Base-by-base conservation (phyloP, 768 basidiomycete species). In the Pleurotus pulmonarius region DNA sequence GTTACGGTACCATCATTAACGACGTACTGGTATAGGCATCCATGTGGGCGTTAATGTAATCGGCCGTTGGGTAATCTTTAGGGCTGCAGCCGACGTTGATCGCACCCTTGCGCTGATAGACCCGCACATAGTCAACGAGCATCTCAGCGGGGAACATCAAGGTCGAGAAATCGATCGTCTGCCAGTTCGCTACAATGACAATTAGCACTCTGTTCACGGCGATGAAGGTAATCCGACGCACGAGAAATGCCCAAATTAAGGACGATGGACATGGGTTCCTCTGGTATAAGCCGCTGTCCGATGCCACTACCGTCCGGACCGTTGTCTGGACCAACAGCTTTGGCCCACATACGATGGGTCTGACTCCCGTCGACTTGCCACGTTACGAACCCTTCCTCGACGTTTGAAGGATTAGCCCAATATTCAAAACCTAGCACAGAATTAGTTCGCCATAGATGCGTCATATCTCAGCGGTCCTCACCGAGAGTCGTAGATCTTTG, bases 61-160 rank as follows among this genome's bases (percentile, higher is more conserved):
- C 71, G 55, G 76, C 70, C 2, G 90, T 94, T 1, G 90, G 90
- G 60, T 79, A 83, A 44, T 79, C 74, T 24, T 68, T 60, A 0
- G 90, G 90, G 65, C 82, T 74, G 65, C 90, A 92, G 2, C 89
- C 88, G 24, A 85, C 64, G 63, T 88, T 89, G 26, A 61, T 70
- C 51, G 70, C 58, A 3, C 79, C 82, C 60, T 78, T 74, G 49
- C 83, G 70, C 69, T 92, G 90, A 67, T 92, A 94, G 16, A 94
- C 87, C 22, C 91, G 79, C 40, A 93, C 85, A 65, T 92, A 93
- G 67, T 94, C 90, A 38, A 92, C 70, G 40, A 79, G 73, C 75
- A 91, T 78, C 61, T 84, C 81, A 0, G 83, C 80, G 0, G 90
- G 90, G 77, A 90, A 90, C 20, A 69, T 67, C 76, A 91, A 76